A percentile compares a stretch with the other conserved stretches of the same genome.
These are phyloP conservation scores for Fomitopsis palustris DNA, from an alignment of 1,284 basidiomycete genomes.

Conservation along the genomic window DNA sequence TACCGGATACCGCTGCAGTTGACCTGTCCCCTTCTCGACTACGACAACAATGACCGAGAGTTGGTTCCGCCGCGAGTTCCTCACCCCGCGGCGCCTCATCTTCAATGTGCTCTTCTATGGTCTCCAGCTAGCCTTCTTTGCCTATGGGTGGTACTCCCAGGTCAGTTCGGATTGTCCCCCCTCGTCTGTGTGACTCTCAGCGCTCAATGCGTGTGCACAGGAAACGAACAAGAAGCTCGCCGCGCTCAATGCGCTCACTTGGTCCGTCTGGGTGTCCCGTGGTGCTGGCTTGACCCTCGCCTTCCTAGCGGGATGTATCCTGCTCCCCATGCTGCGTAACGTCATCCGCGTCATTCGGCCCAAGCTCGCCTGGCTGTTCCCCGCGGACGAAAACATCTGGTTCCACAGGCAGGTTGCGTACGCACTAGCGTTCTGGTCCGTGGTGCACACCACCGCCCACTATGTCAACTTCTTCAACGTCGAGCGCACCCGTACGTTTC, in stretches of 20 bases:
- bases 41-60: conserved; percentile 50
- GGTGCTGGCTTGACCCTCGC: conserved; percentile 86
- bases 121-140: conserved; percentile 65
- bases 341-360: conserved; percentile 79
- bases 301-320: conserved; percentile 77
- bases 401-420: conserved; percentile 91
- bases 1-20: conserved; percentile 22
- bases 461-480: conserved; percentile 91
- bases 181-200: background rate
- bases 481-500: conserved; percentile 65
- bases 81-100: conserved; percentile 54
- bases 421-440: conserved; percentile 82
- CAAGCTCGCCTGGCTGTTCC: conserved; percentile 72
- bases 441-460: conserved; percentile 87
- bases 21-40: conserved; percentile 21
- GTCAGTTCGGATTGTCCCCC: conserved; percentile 31
- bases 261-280: conserved; percentile 82
- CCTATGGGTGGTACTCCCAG: conserved; percentile 79
- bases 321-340: conserved; percentile 85
- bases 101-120: conserved; percentile 81
- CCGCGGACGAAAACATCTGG: conserved; percentile 90
- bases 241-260: conserved; percentile 72
- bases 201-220: conserved; percentile 32
- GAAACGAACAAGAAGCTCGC: conserved; percentile 57
- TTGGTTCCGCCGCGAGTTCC: conserved; percentile 72